Evolutionary conservation across 352 stramenopile genomes (phyloP), one percentile per base, ranked within the genome.

Genomic region (Hyaloperonospora arabidopsidis): DNA sequence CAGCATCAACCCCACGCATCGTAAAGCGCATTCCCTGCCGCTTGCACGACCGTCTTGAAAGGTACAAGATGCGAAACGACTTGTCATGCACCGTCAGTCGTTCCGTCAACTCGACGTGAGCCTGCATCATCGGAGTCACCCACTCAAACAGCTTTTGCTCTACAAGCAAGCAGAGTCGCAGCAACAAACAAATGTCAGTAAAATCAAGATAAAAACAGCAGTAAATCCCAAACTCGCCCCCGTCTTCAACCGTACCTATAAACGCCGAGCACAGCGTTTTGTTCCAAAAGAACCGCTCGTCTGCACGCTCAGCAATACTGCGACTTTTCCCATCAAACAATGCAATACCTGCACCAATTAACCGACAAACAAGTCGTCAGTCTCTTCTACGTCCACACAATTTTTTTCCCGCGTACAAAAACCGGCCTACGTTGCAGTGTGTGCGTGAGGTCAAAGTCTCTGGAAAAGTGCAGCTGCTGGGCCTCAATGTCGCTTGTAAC

Each of bases 251-350:
- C 35, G n/a, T 63, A 88, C 76, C 74, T 18, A 90, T 54, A 15
- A 92, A 81, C 10, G 68, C 39, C 2, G 60, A 61, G 52, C 72
- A 89, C 18, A 78, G 57, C 12, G 71, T 54, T 59, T 97, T 85
- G 70, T 97, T 97, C 89, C 89, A 97, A 67, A 93, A 95, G 67
- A 97, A 97, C 10, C 91, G 76, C 22, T 73, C 67, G 61, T 97
- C 93, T 0, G 87, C 86, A n/a, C 79, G 75, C 57, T 87, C 67
- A 6, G 73, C 65, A 49, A 86, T 82, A 3, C 57, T 82, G n/a
- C 61, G 61, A 18, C 67, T 66, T 45, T 75, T 84, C 19, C 55
- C 63, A 32, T 84, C 64, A 18, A 88, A 76, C 0, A 58, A 64
- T 21, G 75, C 59, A 47, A 86, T 81, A 13, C 78, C 77, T 87